These are phyloP conservation scores for Trifolium subterraneum DNA, from an alignment of 306 rosid species.

Conservation along the genomic window DNA sequence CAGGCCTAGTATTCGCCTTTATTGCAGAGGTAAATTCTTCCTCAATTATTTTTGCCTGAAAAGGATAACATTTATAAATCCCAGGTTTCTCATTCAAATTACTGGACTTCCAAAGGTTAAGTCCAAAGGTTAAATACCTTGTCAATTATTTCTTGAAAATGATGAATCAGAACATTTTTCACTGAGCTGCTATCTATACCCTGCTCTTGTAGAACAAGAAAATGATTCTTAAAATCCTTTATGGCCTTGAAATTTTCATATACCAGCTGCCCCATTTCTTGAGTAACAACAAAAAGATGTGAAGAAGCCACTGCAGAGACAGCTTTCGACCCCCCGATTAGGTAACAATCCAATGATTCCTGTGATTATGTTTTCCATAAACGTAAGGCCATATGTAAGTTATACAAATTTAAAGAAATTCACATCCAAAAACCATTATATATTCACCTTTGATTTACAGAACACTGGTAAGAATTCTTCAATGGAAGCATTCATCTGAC, in stretches of 20 bases:
- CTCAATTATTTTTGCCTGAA: conserved; percentile 66
- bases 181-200: conserved; percentile 56
- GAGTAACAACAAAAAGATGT: conserved; percentile 54
- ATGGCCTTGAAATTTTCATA: conserved; percentile 61
- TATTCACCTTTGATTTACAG: conserved; percentile 68
- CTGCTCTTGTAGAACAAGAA: conserved; percentile 42
- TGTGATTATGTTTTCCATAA: conserved; percentile 48
- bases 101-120: not conserved
- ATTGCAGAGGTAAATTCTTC: conserved; percentile 54
- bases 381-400: conserved; percentile 22
- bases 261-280: conserved; percentile 65
- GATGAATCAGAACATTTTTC: conserved; percentile 57
- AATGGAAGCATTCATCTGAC: conserved; percentile 56
- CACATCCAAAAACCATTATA: conserved; percentile 37
- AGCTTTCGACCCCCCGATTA: conserved; percentile 60
- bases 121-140: conserved; percentile 57
- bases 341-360: conserved; percentile 72
- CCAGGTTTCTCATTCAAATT: conserved; percentile 14
- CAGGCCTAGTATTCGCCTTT: conserved; percentile 30
- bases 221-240: conserved; percentile 55
- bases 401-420: conserved; percentile 28
- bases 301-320: conserved; percentile 47
- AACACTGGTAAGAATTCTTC: conserved; percentile 66
- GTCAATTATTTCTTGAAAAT: conserved; percentile 59
- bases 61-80: conserved; percentile 15